A percentile compares a stretch with the other conserved stretches of the same genome.
phyloP scores from a whole-genome alignment of 768 basidiomycete genomes.

The Amanita muscaria region DNA sequence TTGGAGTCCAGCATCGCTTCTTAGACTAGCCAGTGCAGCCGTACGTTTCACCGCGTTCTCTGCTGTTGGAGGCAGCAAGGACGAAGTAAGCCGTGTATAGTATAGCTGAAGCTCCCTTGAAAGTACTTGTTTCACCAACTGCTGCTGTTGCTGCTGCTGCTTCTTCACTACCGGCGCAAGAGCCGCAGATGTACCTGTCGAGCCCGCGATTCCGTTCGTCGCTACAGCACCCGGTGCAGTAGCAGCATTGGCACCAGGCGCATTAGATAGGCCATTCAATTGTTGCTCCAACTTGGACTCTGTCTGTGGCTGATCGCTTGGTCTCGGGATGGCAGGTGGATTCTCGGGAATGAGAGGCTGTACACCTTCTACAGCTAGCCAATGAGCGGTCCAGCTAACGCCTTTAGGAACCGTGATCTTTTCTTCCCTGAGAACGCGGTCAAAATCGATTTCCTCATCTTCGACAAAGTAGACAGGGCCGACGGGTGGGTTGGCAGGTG shows the following conservation, averaged over 20 bases:
- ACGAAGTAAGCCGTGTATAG: conserved; percentile 83
- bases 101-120: conserved; percentile 93
- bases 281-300: conserved; percentile 14
- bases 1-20: conserved; percentile 85
- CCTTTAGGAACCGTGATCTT: conserved; percentile 75
- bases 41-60: conserved; percentile 62
- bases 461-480: conserved; percentile 88
- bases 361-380: conserved; percentile 97
- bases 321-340: conserved; percentile 71
- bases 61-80: conserved; percentile 61
- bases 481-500: conserved; percentile 34
- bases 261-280: conserved; percentile 20
- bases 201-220: conserved; percentile 21
- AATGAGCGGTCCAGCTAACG: conserved; percentile 88
- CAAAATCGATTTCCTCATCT: conserved; percentile 97
- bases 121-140: conserved; percentile 85
- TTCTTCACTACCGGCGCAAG: conserved; percentile 24
- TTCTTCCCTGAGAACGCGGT: conserved; percentile 80
- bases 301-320: conserved; percentile 26
- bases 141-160: conserved; percentile 51
- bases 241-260: conserved; percentile 18
- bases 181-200: conserved; percentile 12
- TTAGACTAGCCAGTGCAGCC: conserved; percentile 84
- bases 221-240: conserved; percentile 19
- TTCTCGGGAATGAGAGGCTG: conserved; percentile 97